Evolutionary conservation across 1,284 basidiomycete genomes (phyloP), one percentile per base, ranked within the genome.

Genomic region (Trichosporon faecale): DNA sequence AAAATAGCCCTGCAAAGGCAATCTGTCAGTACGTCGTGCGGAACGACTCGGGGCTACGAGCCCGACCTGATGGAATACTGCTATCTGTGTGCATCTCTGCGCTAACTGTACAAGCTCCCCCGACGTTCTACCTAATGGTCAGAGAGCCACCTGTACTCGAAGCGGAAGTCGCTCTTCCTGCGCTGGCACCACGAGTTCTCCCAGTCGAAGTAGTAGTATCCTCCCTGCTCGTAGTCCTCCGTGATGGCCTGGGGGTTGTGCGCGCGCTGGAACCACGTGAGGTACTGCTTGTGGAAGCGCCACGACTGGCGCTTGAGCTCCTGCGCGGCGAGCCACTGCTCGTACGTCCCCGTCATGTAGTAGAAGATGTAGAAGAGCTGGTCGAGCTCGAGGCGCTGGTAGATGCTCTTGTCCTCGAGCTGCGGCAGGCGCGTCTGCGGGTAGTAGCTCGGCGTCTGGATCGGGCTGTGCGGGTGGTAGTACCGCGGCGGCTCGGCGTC

Each of bases 361-460:
- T 99, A 99, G 85, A 99, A 99, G 80, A 99, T 93, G 85, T 95
- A 99, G 85, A 99, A 99, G 23, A 99, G 86, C 44, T 95, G 98
- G 85, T 99, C 97, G 55, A 98, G 91, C 76, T 99, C 97, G 73
- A 99, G 88, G 81, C 96, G 93, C 68, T 91, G 87, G 84, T 97
- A 98, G 67, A 98, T 88, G 31, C 88, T 89, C 66, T 94, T 89
- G 70, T 94, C 92, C 80, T 90, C 94, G 69, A 99, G 87, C 65
- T 93, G 86, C 25, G 91, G 88, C 75, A 91, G 88, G 11, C 93
- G 93, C 67, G 89, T 83, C 83, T 99, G 97, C 52, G 97, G 95
- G 83, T 99, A 99, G 84, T 97, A 98, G 23, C 89, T 85, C n/a
- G 96, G 91, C 31, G 96, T 95, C 75, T 88, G 90, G 85, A 90